Percentiles rank a stretch among this genome's conserved stretches.
Evolutionary conservation across 192 early-diverging fungal species (phyloP).

Genomic region (Nowakowskiella sp.): DNA sequence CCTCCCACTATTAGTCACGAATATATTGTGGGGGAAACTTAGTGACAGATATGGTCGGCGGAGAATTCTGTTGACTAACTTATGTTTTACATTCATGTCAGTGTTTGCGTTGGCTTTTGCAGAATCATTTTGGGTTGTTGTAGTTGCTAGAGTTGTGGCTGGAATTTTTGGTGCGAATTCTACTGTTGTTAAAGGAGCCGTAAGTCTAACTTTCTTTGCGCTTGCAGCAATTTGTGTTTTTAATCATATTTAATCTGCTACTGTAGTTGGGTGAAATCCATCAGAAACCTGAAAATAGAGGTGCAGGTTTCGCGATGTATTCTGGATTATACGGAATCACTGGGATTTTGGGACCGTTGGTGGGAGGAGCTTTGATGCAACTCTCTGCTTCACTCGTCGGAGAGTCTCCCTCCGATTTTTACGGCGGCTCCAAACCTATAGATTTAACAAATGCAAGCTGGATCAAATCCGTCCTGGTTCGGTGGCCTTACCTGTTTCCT

Average conservation of each 20-base stretch:
- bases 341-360: conserved; percentile 34
- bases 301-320: conserved; percentile 40
- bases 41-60: conserved; percentile 28
- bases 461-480: too few species aligned
- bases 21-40: conserved; percentile 37
- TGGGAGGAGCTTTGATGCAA: too few species aligned
- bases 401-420: too few species aligned
- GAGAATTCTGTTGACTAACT: background rate
- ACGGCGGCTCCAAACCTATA: too few species aligned
- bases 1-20: conserved; percentile 38
- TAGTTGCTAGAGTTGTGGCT: conserved; percentile 28
- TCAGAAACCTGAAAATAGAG: conserved; percentile 13
- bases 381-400: too few species aligned
- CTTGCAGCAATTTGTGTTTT: too few species aligned
- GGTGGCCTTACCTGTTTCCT: too few species aligned
- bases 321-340: conserved; percentile 32
- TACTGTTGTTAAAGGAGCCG: conserved; percentile 38
- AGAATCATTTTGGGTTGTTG: conserved; percentile 14
- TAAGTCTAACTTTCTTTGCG: background rate
- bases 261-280: conserved; percentile 36
- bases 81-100: background rate
- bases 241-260: too few species aligned
- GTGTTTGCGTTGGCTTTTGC: conserved; percentile 15
- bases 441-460: too few species aligned
- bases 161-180: conserved; percentile 39